These are phyloP conservation scores for Acer yangbiense DNA, from an alignment of 345 rosid genomes.

Conservation along the genomic window DNA sequence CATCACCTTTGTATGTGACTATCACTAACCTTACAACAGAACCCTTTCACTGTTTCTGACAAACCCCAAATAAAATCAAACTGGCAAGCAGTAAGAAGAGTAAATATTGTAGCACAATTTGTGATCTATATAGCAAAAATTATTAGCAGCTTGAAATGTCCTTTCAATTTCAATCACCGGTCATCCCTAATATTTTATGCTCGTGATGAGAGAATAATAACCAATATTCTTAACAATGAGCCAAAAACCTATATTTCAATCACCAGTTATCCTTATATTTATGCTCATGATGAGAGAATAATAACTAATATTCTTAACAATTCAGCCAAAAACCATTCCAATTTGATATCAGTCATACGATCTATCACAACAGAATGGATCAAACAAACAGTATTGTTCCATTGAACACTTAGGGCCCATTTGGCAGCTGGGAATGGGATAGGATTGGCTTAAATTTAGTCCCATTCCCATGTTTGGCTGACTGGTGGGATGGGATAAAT, in stretches of 20 bases:
- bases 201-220: background rate
- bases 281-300: background rate
- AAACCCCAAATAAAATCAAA: background rate
- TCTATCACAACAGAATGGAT: background rate
- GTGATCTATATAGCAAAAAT: background rate
- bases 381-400: background rate
- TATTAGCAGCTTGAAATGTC: background rate
- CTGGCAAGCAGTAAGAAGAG: background rate
- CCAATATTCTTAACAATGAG: background rate
- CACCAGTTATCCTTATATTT: background rate
- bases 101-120: background rate
- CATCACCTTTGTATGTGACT: background rate
- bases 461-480: too few species aligned
- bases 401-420: background rate
- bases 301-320: constrained; percentile 2
- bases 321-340: background rate
- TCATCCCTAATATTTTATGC: background rate
- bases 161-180: background rate
- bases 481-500: too few species aligned
- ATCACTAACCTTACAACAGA: background rate
- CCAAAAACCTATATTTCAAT: background rate
- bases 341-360: background rate
- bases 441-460: too few species aligned
- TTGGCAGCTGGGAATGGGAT: too few species aligned
- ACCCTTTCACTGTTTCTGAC: background rate